A percentile compares a stretch with the other conserved stretches of the same genome.
Evolutionary conservation across 805 yeast genomes (phyloP).

Genomic region (Wickerhamomyces bovis): DNA sequence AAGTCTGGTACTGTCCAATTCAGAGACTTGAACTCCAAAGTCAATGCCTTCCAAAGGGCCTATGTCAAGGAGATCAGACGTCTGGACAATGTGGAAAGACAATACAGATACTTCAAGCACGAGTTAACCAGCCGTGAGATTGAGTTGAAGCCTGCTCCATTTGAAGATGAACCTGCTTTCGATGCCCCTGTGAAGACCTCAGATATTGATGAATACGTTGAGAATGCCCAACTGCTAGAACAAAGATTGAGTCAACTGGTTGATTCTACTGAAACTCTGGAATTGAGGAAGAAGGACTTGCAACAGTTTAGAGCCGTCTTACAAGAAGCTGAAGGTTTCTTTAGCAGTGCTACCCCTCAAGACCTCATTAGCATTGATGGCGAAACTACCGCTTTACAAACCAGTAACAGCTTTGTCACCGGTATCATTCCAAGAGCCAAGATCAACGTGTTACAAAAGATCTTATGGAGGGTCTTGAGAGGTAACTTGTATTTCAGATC

Average conservation of each 20-base stretch:
- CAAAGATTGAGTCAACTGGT: constrained; percentile 67
- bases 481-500: constrained; percentile 82
- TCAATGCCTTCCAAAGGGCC: constrained; percentile 81
- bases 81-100: constrained; percentile 83
- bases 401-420: constrained; percentile 47
- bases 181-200: constrained; percentile 24
- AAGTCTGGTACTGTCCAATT: constrained; percentile 83
- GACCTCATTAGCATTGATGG: constrained; percentile 8
- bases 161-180: constrained; percentile 12
- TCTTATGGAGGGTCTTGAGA: constrained; percentile 88
- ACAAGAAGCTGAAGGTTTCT: constrained; percentile 43
- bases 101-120: constrained; percentile 52
- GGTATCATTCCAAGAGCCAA: constrained; percentile 80
- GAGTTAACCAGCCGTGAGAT: constrained; percentile 44
- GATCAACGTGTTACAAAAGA: constrained; percentile 66
- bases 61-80: constrained; percentile 85
- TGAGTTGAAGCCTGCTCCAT: constrained; percentile 27
- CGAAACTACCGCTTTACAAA: constrained; percentile 23
- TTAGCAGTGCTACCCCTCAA: constrained; percentile 18
- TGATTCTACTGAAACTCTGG: constrained; percentile 59
- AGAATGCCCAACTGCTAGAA: constrained; percentile 66
- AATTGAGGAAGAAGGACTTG: constrained; percentile 54
- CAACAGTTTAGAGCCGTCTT: constrained; percentile 55
- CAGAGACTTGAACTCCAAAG: constrained; percentile 80
- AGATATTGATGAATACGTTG: constrained; percentile 56